These are phyloP conservation scores for Podosphaera fusca DNA, from an alignment of 2,329 filamentous ascomycete genomes.

Conservation along the genomic window DNA sequence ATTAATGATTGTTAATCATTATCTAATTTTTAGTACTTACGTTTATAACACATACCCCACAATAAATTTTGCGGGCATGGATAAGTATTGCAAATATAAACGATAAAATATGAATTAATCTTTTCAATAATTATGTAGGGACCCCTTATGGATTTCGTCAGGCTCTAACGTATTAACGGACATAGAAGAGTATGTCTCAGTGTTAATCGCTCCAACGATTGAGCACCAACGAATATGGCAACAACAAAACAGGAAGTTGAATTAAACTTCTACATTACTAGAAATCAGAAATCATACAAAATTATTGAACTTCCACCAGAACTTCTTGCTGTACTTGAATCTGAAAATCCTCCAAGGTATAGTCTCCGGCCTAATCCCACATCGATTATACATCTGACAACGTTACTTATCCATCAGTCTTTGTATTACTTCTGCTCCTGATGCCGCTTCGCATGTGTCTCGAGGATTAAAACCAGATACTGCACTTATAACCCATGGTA, in stretches of 20 bases:
- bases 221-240: not conserved
- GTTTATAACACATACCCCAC: too few species aligned
- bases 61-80: too few species aligned
- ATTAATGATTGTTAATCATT: too few species aligned
- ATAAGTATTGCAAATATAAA: too few species aligned
- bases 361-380: slow-evolving; percentile 6
- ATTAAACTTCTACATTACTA: slow-evolving; percentile 22
- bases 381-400: not conserved
- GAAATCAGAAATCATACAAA: slow-evolving; percentile 28
- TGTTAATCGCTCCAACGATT: not conserved
- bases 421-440: slow-evolving; percentile 18
- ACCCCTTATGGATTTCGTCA: too few species aligned
- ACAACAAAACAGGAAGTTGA: not conserved
- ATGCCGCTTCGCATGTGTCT: slow-evolving; percentile 1
- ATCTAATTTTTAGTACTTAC: too few species aligned
- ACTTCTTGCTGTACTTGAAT: slow-evolving; percentile 30
- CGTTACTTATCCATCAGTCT: slow-evolving; percentile 4
- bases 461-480: slow-evolving; percentile 17
- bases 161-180: too few species aligned
- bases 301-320: slow-evolving; percentile 39
- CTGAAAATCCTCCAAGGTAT: slow-evolving; percentile 28
- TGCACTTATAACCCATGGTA: slow-evolving; percentile 28
- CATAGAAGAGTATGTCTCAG: too few species aligned
- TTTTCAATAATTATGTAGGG: too few species aligned
- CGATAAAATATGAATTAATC: too few species aligned